Base-by-base conservation (phyloP, 2,329 filamentous ascomycete species). In the Phyllosticta capitalensis region DNA sequence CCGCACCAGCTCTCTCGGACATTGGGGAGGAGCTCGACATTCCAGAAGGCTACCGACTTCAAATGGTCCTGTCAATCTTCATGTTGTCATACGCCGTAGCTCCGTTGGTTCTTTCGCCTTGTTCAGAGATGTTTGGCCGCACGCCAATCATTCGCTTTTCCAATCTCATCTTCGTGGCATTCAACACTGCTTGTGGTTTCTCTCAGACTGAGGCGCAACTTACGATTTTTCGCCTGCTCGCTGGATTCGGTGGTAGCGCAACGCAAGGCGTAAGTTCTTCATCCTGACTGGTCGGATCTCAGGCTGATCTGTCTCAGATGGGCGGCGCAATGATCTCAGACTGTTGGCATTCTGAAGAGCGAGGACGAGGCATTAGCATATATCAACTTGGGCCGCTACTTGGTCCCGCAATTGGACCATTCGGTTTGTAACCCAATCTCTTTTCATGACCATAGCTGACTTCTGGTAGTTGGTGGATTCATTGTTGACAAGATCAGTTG, bases 351-450 rank as follows among this genome's bases (percentile, higher is more conserved):
- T 75, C 84, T 0, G 84, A 87, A 66, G 76, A 87, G 68, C 79
- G 85, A 63, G 85, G 85, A 2, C 79, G 78, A 63, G 82, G 84
- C 2, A 81, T 87, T 59, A 79, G 79, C 1, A 78, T 87, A 48
- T 87, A 87, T 72, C 81, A 77, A 55, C 75, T 88, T 0, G 81
- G 80, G 1, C 85, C 85, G 0, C 75, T 89, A 0, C 78, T 88
- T 0, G 86, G 85, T 0, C 85, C 85, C 2, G 83, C 83, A 0
- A 73, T 87, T 4, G 86, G 85, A 0, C 86, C 86, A 0, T 82
- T 89, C 1, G 79, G 56, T 59, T 50, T n/a, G 56, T 30, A 22
- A 7, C 14, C 22, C 33, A 19, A 48, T 3, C n/a, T 21, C 14
- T 2, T 7, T 1, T 9, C n/a, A 19, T 10, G 1, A 21, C 5